Conservation (phyloP, 2,329 filamentous ascomycete species). For the Pseudogymnoascus sp. region DNA sequence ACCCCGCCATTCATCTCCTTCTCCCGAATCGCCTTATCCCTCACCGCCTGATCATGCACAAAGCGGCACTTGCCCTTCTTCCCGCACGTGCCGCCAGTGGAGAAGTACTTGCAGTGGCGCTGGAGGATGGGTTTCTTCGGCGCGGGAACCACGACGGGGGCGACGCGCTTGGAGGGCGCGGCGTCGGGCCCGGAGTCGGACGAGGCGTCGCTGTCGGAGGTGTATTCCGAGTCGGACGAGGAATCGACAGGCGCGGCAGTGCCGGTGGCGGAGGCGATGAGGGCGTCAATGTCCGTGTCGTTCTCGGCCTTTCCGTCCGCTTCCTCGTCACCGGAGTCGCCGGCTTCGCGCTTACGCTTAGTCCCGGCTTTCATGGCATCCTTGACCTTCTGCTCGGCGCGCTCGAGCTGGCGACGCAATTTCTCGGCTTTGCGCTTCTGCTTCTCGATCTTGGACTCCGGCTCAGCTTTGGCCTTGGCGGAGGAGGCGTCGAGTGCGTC, state of each 20-base stretch:
- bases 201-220: constrained; percentile 17
- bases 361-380: constrained; percentile 41
- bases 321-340: constrained; percentile 55
- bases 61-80: constrained; percentile 72
- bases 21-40: constrained; percentile 55
- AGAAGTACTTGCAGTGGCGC: constrained; percentile 64
- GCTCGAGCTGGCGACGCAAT: constrained; percentile 55
- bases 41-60: constrained; percentile 56
- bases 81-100: constrained; percentile 58
- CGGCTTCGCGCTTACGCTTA: constrained; percentile 60
- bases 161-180: constrained; percentile 39
- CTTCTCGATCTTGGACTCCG: constrained; percentile 41
- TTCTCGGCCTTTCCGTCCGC: constrained; percentile 23
- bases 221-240: background rate
- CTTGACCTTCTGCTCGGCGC: constrained; percentile 47
- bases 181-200: constrained; percentile 53
- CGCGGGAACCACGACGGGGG: constrained; percentile 30
- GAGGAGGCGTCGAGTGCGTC: constrained; percentile 42
- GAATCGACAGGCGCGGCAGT: background rate
- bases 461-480: constrained; percentile 32
- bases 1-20: constrained; percentile 57
- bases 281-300: constrained; percentile 3
- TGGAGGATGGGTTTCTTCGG: constrained; percentile 52
- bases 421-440: constrained; percentile 50
- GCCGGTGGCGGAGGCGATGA: constrained; percentile 10